Conservation (phyloP, 352 stramenopile species). For the Thalassiosira exigua region DNA sequence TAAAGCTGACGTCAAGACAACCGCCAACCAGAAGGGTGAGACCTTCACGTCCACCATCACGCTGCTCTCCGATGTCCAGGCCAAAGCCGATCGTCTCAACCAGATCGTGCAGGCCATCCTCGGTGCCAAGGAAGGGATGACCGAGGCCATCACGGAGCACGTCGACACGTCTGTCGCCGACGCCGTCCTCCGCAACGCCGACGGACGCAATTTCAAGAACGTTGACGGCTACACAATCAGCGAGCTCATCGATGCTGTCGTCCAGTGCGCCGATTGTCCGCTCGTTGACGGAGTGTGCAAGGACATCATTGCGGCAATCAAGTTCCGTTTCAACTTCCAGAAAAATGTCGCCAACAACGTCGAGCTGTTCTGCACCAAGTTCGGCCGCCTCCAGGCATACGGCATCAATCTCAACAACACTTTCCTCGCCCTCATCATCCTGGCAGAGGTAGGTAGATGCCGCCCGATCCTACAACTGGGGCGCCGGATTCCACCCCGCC, state of each 20-base stretch:
- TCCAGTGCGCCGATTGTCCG: constrained; percentile 14
- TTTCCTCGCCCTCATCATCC: constrained; percentile 8
- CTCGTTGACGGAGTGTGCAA: too few species aligned
- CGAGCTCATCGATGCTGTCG: constrained; percentile 3
- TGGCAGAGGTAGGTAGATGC: not conserved
- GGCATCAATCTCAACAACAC: constrained; percentile 19
- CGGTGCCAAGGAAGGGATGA: constrained; percentile 12
- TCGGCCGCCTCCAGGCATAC: not conserved
- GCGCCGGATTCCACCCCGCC: too few species aligned
- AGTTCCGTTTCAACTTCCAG: constrained; percentile 16
- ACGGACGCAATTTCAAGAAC: constrained; percentile 10
- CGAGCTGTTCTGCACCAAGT: not conserved
- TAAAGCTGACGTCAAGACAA: not conserved
- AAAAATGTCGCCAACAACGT: constrained; percentile 19
- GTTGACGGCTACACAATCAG: constrained; percentile 19
- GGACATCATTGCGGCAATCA: not conserved
- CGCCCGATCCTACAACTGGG: constrained; percentile 12
- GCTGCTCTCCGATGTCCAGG: constrained; percentile 5
- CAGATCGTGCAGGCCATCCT: constrained; percentile 6
- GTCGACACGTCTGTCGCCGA: not conserved
- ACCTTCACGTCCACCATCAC: constrained; percentile 1
- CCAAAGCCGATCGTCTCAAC: constrained; percentile 12
- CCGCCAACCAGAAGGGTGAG: not conserved
- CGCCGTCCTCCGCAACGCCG: constrained; percentile 7
- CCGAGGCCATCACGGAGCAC: not conserved